phyloP scores from a whole-genome alignment of 495 filamentous ascomycete species.

The Neurospora sp. region DNA sequence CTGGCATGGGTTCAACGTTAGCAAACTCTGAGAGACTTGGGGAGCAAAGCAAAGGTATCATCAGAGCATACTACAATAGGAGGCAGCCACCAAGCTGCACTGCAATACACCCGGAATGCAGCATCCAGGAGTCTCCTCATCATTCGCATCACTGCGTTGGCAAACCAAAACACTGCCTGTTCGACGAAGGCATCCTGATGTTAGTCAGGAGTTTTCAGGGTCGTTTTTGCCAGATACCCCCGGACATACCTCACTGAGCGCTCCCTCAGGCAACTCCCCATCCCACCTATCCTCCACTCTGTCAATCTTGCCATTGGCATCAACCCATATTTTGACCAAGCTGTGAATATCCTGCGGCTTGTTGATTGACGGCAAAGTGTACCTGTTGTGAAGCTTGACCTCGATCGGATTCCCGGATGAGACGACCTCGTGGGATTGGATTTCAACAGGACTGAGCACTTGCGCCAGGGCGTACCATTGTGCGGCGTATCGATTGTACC shows the following conservation, averaged over 20 bases:
- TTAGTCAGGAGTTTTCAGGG: background rate
- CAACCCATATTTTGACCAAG: constrained; percentile 35
- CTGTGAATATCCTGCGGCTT: constrained; percentile 44
- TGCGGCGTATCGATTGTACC: constrained; percentile 38
- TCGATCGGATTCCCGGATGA: constrained; percentile 45
- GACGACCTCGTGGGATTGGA: constrained; percentile 38
- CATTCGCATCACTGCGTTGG: background rate
- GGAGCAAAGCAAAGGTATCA: constrained; percentile 13
- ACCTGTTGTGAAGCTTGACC: constrained; percentile 41
- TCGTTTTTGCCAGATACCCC: background rate
- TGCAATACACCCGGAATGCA: constrained; percentile 17
- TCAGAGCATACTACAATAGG: constrained; percentile 21
- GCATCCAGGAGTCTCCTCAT: background rate
- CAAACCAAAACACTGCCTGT: background rate
- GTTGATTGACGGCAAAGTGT: constrained; percentile 42
- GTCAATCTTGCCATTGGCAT: constrained; percentile 35
- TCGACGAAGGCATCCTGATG: background rate
- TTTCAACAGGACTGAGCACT: constrained; percentile 26
- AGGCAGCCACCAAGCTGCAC: constrained; percentile 27
- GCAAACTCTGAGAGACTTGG: constrained; percentile 15
- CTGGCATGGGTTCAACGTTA: constrained; percentile 25
- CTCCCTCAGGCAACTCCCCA: constrained; percentile 39
- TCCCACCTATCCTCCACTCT: constrained; percentile 50
- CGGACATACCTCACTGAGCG: constrained; percentile 38
- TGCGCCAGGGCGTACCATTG: constrained; percentile 37